Evolutionary conservation across 352 stramenopile species (phyloP).

Genomic region (Phytophthora pistaciae): DNA sequence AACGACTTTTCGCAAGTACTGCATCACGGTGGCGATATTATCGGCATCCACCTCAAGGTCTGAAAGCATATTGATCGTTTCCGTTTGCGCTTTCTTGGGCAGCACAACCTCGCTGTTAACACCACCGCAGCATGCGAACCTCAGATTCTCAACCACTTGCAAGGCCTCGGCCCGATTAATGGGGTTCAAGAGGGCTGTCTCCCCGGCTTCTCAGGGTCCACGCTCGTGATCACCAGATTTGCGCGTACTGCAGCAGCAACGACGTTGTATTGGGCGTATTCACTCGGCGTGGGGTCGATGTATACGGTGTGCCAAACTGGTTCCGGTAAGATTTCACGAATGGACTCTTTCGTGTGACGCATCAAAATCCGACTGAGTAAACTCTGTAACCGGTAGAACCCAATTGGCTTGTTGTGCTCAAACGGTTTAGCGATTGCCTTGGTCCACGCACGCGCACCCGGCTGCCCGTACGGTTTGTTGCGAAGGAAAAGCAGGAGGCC

Average conservation of each 20-base stretch:
- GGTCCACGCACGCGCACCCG: slow-evolving; percentile 61
- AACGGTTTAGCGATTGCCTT: slow-evolving; percentile 75
- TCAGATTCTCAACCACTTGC: slow-evolving; percentile 56
- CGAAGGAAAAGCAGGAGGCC: slow-evolving; percentile 90
- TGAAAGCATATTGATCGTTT: slow-evolving; percentile 60
- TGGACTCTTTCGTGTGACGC: slow-evolving; percentile 92
- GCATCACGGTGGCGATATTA: slow-evolving; percentile 26
- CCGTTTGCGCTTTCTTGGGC: slow-evolving; percentile 34
- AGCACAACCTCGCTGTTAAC: slow-evolving; percentile 43
- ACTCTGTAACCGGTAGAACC: slow-evolving; percentile 72
- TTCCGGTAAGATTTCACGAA: slow-evolving; percentile 59
- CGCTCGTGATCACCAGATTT: slow-evolving; percentile 71
- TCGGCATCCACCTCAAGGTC: slow-evolving; percentile 41
- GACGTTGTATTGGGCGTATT: slow-evolving; percentile 74
- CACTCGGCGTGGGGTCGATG: slow-evolving; percentile 60
- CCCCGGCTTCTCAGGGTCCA: slow-evolving; percentile 55
- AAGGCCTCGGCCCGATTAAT: slow-evolving; percentile 59
- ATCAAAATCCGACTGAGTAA: slow-evolving; percentile 93
- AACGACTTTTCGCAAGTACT: slow-evolving; percentile 54
- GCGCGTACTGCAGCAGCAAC: slow-evolving; percentile 55
- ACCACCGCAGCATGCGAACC: slow-evolving; percentile 50
- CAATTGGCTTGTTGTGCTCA: slow-evolving; percentile 52
- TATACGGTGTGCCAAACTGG: slow-evolving; percentile 49
- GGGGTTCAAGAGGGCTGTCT: slow-evolving; percentile 64
- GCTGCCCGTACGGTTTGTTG: slow-evolving; percentile 81